Conservation (phyloP, 768 basidiomycete species). For the Suillus cothurnatus region DNA sequence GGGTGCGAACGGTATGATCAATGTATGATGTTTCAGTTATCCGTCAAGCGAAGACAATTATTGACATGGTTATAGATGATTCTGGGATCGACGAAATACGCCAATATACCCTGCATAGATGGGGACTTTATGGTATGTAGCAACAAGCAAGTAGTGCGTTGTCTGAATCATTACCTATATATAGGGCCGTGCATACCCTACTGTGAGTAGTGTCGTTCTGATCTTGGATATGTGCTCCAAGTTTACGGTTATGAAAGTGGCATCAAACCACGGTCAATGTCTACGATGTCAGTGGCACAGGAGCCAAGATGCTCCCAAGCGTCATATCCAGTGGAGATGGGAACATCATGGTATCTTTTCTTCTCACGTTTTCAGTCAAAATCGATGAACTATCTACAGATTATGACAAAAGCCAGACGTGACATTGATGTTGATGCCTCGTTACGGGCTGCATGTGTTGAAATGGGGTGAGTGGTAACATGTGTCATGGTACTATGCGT, state of each 20-base stretch:
- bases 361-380: not conserved
- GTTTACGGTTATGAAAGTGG: conserved; percentile 22
- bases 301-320: conserved; percentile 32
- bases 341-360: conserved; percentile 33
- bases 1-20: conserved; percentile 47
- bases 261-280: conserved; percentile 35
- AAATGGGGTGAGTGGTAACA: conserved; percentile 44
- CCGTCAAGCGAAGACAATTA: not conserved
- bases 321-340: conserved; percentile 41
- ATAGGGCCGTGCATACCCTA: conserved; percentile 41
- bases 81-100: conserved; percentile 36
- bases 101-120: conserved; percentile 43
- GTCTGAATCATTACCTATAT: conserved; percentile 7
- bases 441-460: conserved; percentile 49
- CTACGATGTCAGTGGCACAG: conserved; percentile 29
- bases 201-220: conserved; percentile 19
- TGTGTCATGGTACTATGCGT: not conserved
- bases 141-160: conserved; percentile 4
- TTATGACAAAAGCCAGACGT: conserved; percentile 48
- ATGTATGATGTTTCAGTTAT: conserved; percentile 27
- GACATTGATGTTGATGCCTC: conserved; percentile 45
- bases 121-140: conserved; percentile 45
- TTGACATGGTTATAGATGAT: conserved; percentile 33
- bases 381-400: conserved; percentile 20
- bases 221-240: conserved; percentile 14